These are phyloP conservation scores for Rutstroemia sp. DNA, from an alignment of 2,329 filamentous ascomycete genomes.

Conservation along the genomic window DNA sequence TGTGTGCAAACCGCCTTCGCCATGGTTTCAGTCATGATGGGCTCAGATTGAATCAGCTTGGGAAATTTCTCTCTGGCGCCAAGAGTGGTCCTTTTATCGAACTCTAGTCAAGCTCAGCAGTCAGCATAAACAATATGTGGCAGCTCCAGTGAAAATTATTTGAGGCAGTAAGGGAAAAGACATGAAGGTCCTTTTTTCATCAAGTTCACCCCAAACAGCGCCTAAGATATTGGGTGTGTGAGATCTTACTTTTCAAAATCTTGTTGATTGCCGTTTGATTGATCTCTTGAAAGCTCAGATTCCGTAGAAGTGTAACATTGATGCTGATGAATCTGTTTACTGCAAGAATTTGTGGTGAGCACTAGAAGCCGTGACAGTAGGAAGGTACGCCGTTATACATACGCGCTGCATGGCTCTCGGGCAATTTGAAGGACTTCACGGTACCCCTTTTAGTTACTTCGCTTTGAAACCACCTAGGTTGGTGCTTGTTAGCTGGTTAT, in stretches of 20 bases:
- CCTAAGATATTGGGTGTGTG: no score
- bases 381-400: not conserved
- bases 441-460: constrained; percentile 55
- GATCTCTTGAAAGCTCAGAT: constrained; percentile 77
- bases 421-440: constrained; percentile 54
- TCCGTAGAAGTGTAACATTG: constrained; percentile 70
- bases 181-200: constrained; percentile 2
- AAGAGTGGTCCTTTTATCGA: constrained; percentile 77
- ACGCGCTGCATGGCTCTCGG: constrained; percentile 51
- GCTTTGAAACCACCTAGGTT: constrained; percentile 53
- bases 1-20: constrained; percentile 70
- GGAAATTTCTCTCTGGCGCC: constrained; percentile 59
- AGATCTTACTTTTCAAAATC: constrained; percentile 68
- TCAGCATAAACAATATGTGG: no score
- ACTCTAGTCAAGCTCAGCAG: constrained; percentile 45
- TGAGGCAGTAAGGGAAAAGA: not conserved
- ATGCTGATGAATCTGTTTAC: constrained; percentile 55
- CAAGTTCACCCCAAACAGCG: no score
- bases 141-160: not conserved
- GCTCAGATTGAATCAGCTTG: constrained; percentile 47
- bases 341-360: not conserved
- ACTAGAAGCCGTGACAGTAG: no score
- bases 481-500: not conserved
- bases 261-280: constrained; percentile 72
- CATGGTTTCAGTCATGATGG: constrained; percentile 57